Evolutionary conservation across 345 rosid genomes (phyloP), one percentile per base, ranked within the genome.

Genomic region (Turnera subulata): DNA sequence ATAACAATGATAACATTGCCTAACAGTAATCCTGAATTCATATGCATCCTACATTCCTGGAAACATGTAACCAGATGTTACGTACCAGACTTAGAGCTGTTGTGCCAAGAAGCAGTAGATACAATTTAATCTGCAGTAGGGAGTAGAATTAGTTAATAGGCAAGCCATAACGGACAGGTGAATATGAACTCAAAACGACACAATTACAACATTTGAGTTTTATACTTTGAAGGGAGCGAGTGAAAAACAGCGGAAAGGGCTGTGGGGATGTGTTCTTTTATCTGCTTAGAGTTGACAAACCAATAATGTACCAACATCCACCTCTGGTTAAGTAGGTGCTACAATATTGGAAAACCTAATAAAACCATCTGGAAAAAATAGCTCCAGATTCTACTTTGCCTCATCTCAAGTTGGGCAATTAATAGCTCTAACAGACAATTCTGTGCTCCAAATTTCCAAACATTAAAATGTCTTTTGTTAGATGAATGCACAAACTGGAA

Each of bases 21-120:
- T 6, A 19, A 20, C 53, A 47, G 47, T 32, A 11, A 42, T 16
- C 43, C 46, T 15, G 18, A 22, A 21, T 16, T 23, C 18, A 35
- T 39, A 5, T 39, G 50, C 39, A 25, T 15, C 33, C 23, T 37
- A 38, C 38, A 29, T 39, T 24, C 13, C 24, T 35, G 32, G n/a
- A 51, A 61, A 53, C 21, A 46, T 21, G 16, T 21, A 47, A 46
- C 10, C n/a, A 9, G 42, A 13, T 29, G 8, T 13, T 42, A 42
- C 78, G 16, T 85, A 85, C 89, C 88, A 85, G 78, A 65, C 92
- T 82, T 40, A 92, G 76, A 64, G 96, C 98, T 33, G 96, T 92
- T 61, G 98, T 92, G 44, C 98, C 98, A 51, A 92, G 87, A 62
- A 92, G 96, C 71, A 89, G 83, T 13, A 84, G 81, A 68, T 92